Percentiles rank a stretch among this genome's conserved stretches.
Evolutionary conservation across 1,284 basidiomycete species (phyloP).

Genomic region (Fomitopsis palustris): DNA sequence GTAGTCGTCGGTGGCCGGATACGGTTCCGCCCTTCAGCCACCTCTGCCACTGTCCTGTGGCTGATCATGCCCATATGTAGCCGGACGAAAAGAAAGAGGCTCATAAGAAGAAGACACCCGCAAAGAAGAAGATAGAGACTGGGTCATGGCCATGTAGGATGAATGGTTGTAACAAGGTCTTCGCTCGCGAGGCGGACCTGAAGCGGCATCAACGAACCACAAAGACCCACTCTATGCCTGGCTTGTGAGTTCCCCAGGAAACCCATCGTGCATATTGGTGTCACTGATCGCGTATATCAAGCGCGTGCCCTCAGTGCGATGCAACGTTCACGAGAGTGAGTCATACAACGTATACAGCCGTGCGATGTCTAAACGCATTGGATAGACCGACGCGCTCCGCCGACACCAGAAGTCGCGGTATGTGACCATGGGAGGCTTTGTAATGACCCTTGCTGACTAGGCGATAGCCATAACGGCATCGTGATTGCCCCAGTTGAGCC

Average conservation of each 20-base stretch:
- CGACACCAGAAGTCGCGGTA: conserved; percentile 53
- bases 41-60: conserved; percentile 19
- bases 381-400: conserved; percentile 33
- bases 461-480: conserved; percentile 60
- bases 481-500: conserved; percentile 49
- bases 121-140: conserved; percentile 46
- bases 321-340: conserved; percentile 72
- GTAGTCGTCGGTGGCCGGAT: conserved; percentile 10
- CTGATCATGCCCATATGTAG: conserved; percentile 24
- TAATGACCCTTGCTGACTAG: neutral
- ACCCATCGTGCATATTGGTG: neutral
- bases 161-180: conserved; percentile 72
- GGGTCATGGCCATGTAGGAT: conserved; percentile 74
- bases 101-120: conserved; percentile 33
- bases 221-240: conserved; percentile 65
- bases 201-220: conserved; percentile 76
- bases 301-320: conserved; percentile 72
- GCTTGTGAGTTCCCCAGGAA: conserved; percentile 50
- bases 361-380: neutral
- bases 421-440: conserved; percentile 13
- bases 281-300: conserved; percentile 20
- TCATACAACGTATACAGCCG: conserved; percentile 8
- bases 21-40: conserved; percentile 22
- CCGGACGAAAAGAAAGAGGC: conserved; percentile 48
- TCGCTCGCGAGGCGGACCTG: conserved; percentile 73